phyloP scores from a whole-genome alignment of 805 yeast species.

The Yarrowia sp. region DNA sequence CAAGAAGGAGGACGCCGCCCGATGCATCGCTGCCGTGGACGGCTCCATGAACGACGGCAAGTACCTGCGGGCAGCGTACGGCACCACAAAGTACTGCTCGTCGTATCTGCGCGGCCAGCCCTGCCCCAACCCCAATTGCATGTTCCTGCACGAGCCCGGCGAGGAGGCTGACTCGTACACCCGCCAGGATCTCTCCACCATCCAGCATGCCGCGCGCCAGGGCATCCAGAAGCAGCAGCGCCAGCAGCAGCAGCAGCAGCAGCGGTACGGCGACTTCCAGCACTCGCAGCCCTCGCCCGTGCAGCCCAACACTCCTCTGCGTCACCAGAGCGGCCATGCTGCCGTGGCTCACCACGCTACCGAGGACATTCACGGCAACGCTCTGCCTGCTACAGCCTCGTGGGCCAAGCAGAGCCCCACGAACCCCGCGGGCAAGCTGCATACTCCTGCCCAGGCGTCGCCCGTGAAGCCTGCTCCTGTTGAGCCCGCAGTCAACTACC shows the following conservation, averaged over 20 bases:
- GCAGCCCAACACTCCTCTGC: slow-evolving; percentile 14
- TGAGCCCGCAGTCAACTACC: slow-evolving; percentile 26
- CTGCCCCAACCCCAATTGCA: slow-evolving; percentile 97
- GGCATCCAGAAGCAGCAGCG: slow-evolving; percentile 29
- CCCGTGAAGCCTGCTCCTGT: slow-evolving; percentile 24
- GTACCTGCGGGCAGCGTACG: slow-evolving; percentile 89
- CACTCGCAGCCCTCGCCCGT: slow-evolving; percentile 10
- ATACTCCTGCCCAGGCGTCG: slow-evolving; percentile 29
- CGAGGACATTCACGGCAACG: slow-evolving; percentile 42
- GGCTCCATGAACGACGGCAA: slow-evolving; percentile 93
- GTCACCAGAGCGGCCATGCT: slow-evolving; percentile 24
- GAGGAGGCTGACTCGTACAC: slow-evolving; percentile 98
- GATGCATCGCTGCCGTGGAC: slow-evolving; percentile 86
- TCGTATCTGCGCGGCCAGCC: slow-evolving; percentile 90
- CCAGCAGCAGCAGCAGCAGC: slow-evolving; percentile 21
- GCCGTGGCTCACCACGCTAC: slow-evolving; percentile 27
- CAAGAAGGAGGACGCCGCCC: slow-evolving; percentile 90
- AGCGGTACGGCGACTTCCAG: slow-evolving; percentile 17
- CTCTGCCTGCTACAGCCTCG: slow-evolving; percentile 69
- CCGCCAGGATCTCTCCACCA: slow-evolving; percentile 79
- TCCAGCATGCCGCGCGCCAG: slow-evolving; percentile 46
- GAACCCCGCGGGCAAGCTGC: slow-evolving; percentile 36
- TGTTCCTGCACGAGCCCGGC: slow-evolving; percentile 99
- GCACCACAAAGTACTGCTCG: slow-evolving; percentile 98
- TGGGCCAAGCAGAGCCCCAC: slow-evolving; percentile 50